Conservation (phyloP, 208 protist genomes). For the Trypanosoma avium region DNA sequence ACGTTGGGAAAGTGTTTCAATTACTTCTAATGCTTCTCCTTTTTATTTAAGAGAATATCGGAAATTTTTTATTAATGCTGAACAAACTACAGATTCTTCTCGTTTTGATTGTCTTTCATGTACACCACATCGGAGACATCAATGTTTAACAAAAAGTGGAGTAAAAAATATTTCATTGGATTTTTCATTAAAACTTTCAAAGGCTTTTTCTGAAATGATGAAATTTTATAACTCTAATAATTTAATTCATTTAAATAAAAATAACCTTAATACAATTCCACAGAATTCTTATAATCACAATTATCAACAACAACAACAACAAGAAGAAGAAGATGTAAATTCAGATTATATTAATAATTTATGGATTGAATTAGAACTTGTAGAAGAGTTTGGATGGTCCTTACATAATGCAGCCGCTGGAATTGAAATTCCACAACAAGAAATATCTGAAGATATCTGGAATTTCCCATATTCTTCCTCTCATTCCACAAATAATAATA, state of each 20-base stretch:
- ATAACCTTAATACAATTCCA: neutral
- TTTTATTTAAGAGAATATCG: constrained; percentile 9
- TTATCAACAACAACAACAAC: neutral
- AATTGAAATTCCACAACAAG: constrained; percentile 6
- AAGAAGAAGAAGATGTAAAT: neutral
- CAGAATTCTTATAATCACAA: neutral
- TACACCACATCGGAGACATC: constrained; percentile 24
- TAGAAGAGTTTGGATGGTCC: constrained; percentile 16
- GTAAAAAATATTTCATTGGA: constrained; percentile 20
- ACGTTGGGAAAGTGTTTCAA: constrained; percentile 28
- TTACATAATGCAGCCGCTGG: constrained; percentile 12
- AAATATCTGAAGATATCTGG: too few relatives aligned
- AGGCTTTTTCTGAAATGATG: constrained; percentile 14
- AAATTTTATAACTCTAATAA: neutral
- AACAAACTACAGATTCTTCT: constrained; percentile 41
- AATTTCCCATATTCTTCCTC: too few relatives aligned
- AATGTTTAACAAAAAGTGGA: constrained; percentile 22
- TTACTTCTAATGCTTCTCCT: constrained; percentile 2
- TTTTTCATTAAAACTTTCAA: constrained; percentile 25
- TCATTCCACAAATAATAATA: neutral
- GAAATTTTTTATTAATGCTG: constrained; percentile 33
- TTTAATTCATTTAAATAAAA: neutral
- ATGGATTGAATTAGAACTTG: constrained; percentile 21
- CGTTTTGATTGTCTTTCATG: constrained; percentile 35
- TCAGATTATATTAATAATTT: constrained; percentile 16